A percentile compares a stretch with the other conserved stretches of the same genome.
Evolutionary conservation across 2,329 filamentous ascomycete genomes (phyloP).

Genomic region (Colletotrichum paranaense): DNA sequence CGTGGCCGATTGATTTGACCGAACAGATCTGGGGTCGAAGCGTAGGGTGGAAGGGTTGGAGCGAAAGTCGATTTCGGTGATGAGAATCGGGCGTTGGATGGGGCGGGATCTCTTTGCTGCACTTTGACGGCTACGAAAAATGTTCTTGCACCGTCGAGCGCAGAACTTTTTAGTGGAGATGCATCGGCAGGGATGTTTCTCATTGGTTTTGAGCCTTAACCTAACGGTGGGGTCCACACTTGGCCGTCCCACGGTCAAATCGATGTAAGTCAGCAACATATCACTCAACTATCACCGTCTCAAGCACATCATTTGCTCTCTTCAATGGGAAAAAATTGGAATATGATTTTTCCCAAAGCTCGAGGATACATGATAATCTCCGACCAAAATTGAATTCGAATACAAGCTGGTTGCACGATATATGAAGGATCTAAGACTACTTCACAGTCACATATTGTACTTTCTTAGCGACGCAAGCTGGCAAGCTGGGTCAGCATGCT

Average conservation of each 20-base stretch:
- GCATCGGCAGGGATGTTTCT: not conserved
- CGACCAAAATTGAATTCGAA: too few relatives aligned
- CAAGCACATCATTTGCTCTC: not conserved
- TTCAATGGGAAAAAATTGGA: too few relatives aligned
- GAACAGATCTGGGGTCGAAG: not conserved
- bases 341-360: too few relatives aligned
- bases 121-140: constrained; percentile 21
- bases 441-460: not conserved
- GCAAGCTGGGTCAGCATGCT: not conserved
- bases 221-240: constrained; percentile 14
- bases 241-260: not conserved
- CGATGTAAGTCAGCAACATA: not conserved
- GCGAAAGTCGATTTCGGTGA: not conserved
- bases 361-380: too few relatives aligned
- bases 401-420: not conserved
- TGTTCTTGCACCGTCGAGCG: constrained; percentile 25
- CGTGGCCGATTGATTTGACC: constrained; percentile 21
- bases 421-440: not conserved
- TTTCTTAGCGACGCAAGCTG: not conserved
- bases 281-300: not conserved
- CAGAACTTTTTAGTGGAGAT: constrained; percentile 38
- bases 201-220: not conserved
- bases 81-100: constrained; percentile 5
- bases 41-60: not conserved
- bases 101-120: not conserved